Evolutionary conservation across 495 filamentous ascomycete genomes (phyloP).

Genomic region (Diplogelasinospora grovesii): DNA sequence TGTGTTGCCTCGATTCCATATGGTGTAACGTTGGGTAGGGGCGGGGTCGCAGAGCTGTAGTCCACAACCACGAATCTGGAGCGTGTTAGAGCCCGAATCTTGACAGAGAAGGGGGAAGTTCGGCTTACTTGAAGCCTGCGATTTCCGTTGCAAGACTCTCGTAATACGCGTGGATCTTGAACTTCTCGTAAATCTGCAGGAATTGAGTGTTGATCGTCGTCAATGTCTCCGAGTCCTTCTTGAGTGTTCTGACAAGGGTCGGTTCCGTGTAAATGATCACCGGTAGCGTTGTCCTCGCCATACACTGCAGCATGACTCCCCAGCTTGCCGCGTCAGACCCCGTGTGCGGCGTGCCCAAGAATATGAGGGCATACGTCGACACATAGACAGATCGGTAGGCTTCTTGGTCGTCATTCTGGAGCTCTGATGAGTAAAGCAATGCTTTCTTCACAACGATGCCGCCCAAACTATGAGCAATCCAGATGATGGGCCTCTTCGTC

Average conservation of each 20-base stretch:
- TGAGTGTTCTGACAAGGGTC: slow-evolving; percentile 63
- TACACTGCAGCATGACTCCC: slow-evolving; percentile 66
- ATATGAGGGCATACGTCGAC: slow-evolving; percentile 78
- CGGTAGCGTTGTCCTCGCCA: slow-evolving; percentile 64
- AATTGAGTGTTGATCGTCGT: slow-evolving; percentile 77
- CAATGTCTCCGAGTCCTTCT: slow-evolving; percentile 70
- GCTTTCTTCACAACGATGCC: slow-evolving; percentile 73
- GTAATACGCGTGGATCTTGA: slow-evolving; percentile 61
- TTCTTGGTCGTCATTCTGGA: slow-evolving; percentile 59
- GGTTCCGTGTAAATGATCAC: slow-evolving; percentile 62
- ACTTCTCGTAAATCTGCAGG: slow-evolving; percentile 62
- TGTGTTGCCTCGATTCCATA: slow-evolving; percentile 80
- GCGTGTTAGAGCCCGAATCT: slow-evolving; percentile 2
- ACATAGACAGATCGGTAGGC: slow-evolving; percentile 73
- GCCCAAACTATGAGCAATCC: slow-evolving; percentile 77
- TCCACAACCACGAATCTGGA: slow-evolving; percentile 56
- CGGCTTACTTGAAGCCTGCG: slow-evolving; percentile 45
- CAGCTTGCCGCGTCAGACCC: slow-evolving; percentile 72
- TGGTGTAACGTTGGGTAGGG: slow-evolving; percentile 65
- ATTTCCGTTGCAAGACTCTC: slow-evolving; percentile 63
- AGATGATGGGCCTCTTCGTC: slow-evolving; percentile 68
- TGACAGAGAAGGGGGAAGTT: background rate
- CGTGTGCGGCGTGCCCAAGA: slow-evolving; percentile 82
- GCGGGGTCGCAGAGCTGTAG: slow-evolving; percentile 65
- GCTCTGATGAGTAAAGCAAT: slow-evolving; percentile 51